These are phyloP conservation scores for Arabidopsis arenosa DNA, from an alignment of 345 rosid genomes.

Conservation along the genomic window DNA sequence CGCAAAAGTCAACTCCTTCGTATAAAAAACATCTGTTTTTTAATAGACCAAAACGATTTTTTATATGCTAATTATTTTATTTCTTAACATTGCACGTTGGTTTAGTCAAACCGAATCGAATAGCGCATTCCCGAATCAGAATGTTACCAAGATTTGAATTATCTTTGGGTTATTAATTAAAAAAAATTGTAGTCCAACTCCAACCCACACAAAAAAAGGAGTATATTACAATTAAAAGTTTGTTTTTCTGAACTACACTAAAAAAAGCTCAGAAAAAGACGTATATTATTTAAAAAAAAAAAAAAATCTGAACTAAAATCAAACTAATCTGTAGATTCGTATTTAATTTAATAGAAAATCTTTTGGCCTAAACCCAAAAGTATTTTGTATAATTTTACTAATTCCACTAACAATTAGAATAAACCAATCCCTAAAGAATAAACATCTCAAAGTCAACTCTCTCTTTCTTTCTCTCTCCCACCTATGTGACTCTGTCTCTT, in stretches of 20 bases:
- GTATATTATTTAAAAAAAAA: neutral
- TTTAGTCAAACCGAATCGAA: slow-evolving; percentile 35
- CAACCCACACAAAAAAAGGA: neutral
- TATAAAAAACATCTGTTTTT: neutral
- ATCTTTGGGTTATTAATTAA: neutral
- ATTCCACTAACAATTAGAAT: slow-evolving; percentile 48
- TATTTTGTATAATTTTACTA: slow-evolving; percentile 37
- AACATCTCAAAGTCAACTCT: slow-evolving; percentile 53
- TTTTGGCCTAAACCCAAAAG: slow-evolving; percentile 30
- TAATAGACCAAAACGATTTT: neutral
- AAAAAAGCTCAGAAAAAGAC: neutral
- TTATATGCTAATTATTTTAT: neutral
- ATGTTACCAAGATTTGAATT: neutral
- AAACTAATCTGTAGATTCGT: neutral
- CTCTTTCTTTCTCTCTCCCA: slow-evolving; percentile 23
- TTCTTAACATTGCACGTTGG: slow-evolving; percentile 9
- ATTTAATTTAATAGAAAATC: slow-evolving; percentile 10
- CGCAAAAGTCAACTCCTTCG: slow-evolving; percentile 36
- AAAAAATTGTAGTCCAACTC: neutral
- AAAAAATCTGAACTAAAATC: neutral
- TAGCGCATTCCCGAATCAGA: slow-evolving; percentile 8
- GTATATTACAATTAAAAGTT: neutral
- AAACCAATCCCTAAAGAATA: slow-evolving; percentile 36
- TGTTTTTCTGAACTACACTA: neutral
- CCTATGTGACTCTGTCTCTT: slow-evolving; percentile 16